phyloP scores from a whole-genome alignment of 176 grass and related monocot genomes.

The Triticum turgidum region DNA sequence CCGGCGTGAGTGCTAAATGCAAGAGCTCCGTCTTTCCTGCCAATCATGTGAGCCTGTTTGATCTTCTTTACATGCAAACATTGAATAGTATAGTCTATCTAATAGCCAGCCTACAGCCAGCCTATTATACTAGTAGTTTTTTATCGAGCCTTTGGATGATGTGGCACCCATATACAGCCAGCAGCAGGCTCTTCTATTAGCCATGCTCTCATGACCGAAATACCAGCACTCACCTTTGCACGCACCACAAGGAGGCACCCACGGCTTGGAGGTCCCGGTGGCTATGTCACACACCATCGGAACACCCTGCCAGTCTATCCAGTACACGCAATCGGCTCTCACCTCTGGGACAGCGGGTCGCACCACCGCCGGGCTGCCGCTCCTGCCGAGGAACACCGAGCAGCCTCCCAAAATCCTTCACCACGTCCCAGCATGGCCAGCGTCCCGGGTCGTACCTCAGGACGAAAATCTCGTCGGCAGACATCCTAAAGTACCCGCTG shows the following conservation, averaged over 20 bases:
- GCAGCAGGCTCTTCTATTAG: too few relatives aligned
- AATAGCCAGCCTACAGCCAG: too few relatives aligned
- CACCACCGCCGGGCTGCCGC: neutral
- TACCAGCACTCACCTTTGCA: neutral
- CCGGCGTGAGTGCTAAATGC: too few relatives aligned
- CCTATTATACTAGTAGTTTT: too few relatives aligned
- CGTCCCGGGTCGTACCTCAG: neutral
- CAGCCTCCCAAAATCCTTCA: neutral
- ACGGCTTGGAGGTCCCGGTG: neutral
- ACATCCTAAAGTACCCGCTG: neutral
- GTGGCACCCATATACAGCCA: too few relatives aligned
- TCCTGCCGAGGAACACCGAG: neutral
- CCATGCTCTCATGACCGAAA: neutral
- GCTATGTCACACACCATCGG: neutral
- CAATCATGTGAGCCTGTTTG: too few relatives aligned
- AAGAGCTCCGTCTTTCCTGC: too few relatives aligned
- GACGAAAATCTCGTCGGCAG: neutral
- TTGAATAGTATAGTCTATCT: too few relatives aligned
- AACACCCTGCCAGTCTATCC: neutral
- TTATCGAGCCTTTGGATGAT: too few relatives aligned
- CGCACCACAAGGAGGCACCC: too few relatives aligned
- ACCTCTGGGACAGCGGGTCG: neutral
- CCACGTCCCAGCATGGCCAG: neutral
- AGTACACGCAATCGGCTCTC: neutral
- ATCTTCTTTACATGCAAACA: too few relatives aligned